Evolutionary conservation across 2,329 filamentous ascomycete species (phyloP).

Genomic region (Aspergillus chevalieri): DNA sequence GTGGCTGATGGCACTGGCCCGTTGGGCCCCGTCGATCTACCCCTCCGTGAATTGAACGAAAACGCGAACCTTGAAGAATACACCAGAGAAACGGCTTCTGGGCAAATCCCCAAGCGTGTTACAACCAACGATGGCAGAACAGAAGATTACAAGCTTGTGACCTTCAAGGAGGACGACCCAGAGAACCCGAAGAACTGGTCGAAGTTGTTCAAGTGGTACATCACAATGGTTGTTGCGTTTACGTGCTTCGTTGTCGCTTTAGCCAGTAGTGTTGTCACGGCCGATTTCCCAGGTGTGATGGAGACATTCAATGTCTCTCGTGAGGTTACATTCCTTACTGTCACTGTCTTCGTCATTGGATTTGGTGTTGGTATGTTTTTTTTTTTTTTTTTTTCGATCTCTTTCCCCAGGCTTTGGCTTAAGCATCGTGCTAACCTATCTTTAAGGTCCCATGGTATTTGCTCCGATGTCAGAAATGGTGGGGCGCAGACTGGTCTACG

Average conservation of each 20-base stretch:
- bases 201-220: constrained; percentile 72
- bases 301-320: constrained; percentile 61
- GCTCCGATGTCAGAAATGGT: constrained; percentile 72
- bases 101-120: constrained; percentile 54
- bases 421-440: constrained; percentile 7
- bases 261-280: constrained; percentile 68
- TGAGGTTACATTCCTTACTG: constrained; percentile 65
- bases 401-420: not conserved
- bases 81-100: constrained; percentile 53
- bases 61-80: constrained; percentile 62
- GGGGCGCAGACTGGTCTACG: constrained; percentile 67
- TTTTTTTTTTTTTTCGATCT: constrained; percentile 3
- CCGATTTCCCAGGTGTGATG: constrained; percentile 61
- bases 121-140: constrained; percentile 51
- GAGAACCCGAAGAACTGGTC: constrained; percentile 84
- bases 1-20: constrained; percentile 12
- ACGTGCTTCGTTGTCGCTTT: constrained; percentile 72
- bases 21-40: constrained; percentile 52
- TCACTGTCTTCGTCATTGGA: constrained; percentile 73
- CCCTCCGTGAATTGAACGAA: constrained; percentile 58
- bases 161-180: constrained; percentile 64
- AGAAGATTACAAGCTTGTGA: constrained; percentile 59
- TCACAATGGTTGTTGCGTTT: constrained; percentile 74
- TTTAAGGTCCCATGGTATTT: constrained; percentile 65
- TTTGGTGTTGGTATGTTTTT: constrained; percentile 61